These are phyloP conservation scores for Aspergillus neotritici DNA, from an alignment of 2,329 filamentous ascomycete genomes.

Conservation along the genomic window DNA sequence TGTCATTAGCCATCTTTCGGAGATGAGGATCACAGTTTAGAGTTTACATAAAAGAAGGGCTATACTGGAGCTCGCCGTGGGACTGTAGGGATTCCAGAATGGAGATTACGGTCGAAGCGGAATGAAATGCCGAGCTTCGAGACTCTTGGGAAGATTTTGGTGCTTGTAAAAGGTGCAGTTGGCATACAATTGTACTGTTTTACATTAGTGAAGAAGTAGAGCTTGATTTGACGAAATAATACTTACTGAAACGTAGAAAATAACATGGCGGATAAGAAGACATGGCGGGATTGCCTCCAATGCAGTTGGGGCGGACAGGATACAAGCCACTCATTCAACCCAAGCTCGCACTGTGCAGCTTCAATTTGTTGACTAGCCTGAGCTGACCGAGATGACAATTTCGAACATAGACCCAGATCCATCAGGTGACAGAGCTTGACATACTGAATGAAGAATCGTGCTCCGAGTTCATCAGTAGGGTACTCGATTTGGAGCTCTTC, in stretches of 20 bases:
- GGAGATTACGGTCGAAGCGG: conserved; percentile 10
- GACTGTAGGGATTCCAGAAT: conserved; percentile 10
- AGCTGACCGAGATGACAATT: conserved; percentile 6
- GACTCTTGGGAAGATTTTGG: conserved; percentile 3
- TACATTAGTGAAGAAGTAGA: neutral
- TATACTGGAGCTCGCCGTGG: conserved; percentile 6
- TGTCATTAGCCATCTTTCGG: neutral
- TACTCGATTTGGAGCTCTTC: neutral
- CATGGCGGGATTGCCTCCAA: conserved; percentile 8
- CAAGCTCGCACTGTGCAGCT: conserved; percentile 11
- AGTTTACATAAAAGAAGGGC: conserved; percentile 8
- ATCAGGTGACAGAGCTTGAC: conserved; percentile 13
- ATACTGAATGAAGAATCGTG: conserved; percentile 10
- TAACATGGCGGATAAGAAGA: conserved; percentile 7
- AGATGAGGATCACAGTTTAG: neutral
- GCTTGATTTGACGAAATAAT: neutral
- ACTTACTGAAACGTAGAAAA: conserved; percentile 10
- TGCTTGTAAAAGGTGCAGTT: conserved; percentile 7
- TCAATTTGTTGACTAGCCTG: conserved; percentile 2
- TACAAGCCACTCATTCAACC: conserved; percentile 11
- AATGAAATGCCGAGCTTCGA: conserved; percentile 10
- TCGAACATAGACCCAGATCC: conserved; percentile 11
- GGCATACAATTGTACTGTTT: conserved; percentile 11
- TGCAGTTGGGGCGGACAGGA: conserved; percentile 8
- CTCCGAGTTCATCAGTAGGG: neutral